These are phyloP conservation scores for Cryptosporidium sp. DNA, from an alignment of 169 alveolate genomes.

Conservation along the genomic window DNA sequence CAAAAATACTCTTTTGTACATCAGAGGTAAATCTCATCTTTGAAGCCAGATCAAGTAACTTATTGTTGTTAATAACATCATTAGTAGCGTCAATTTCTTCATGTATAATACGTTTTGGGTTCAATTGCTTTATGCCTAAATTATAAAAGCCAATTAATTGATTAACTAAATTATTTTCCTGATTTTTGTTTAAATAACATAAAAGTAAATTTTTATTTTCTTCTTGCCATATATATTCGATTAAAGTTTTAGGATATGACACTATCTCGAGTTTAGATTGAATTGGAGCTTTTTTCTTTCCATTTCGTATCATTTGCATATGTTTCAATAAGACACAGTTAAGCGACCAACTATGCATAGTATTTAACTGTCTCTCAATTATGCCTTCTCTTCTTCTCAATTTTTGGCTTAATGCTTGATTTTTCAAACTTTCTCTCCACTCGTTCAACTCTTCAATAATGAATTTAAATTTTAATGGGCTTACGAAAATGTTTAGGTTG, in stretches of 20 bases:
- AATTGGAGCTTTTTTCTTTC: neutral
- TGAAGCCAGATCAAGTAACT: conserved; percentile 39
- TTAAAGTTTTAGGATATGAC: conserved; percentile 39
- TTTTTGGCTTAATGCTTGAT: neutral
- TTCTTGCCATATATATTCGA: conserved; percentile 41
- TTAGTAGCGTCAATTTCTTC: neutral
- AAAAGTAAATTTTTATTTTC: neutral
- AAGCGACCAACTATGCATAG: conserved; percentile 40
- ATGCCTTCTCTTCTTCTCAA: conserved; percentile 41
- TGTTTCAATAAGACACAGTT: neutral
- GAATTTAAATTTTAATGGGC: conserved; percentile 20
- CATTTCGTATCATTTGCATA: neutral
- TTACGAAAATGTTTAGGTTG: neutral
- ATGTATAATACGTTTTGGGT: neutral
- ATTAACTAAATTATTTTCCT: neutral
- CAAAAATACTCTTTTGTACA: conserved; percentile 68
- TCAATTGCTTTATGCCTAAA: conserved; percentile 1
- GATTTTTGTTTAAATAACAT: neutral
- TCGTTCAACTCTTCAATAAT: conserved; percentile 53
- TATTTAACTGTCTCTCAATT: conserved; percentile 46
- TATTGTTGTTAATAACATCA: neutral
- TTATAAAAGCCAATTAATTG: neutral
- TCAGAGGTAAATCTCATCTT: conserved; percentile 57
- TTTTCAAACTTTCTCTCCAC: conserved; percentile 26
- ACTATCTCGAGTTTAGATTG: conserved; percentile 4